Evolutionary conservation across 208 protist genomes (phyloP), one percentile per base, ranked within the genome.

Genomic region (Eutreptiella sp.): DNA sequence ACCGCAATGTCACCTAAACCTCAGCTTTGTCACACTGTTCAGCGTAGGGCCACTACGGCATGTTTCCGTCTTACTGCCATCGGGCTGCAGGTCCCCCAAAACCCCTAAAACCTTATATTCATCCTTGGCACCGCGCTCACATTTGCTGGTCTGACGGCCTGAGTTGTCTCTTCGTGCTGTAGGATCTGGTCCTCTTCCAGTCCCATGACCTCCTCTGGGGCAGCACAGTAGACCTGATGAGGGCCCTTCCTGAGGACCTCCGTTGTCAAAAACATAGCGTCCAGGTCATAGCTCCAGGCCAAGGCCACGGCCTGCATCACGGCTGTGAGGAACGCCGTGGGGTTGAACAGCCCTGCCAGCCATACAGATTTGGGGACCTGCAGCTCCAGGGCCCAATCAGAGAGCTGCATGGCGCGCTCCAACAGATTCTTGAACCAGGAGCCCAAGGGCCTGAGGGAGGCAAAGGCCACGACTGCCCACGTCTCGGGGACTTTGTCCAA

Each of bases 251-350:
- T 98, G 39, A 92, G 74, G 4, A 94, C 85, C 73, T 94, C 89
- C 43, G 89, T 75, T 31, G 92, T 85, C 16, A 94, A 68, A 9
- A 87, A 68, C 89, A 94, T 94, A 68, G 92, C 84, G 74, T 98
- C 94, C 9, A 98, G 81, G 47, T 94, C 88, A 68, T 91, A 96
- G 63, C 87, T 88, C 82, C 97, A 97, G 48, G 89, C 84, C 63
- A 96, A 93, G 2, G 94, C 94, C 3, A 92, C 97, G 4, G 85
- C 89, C 73, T 99, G 96, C 89, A 98, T 96, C 47, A 99, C 95
- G 57, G 96, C 94, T 21, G 94, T 98, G 5, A 99, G 72, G 81
- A 98, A 99, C 4, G 95, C 96, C 90, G 97, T 95, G 33, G 96
- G 96, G 75, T 98, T 98, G 79, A 99, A 99, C 2, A 62, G 35